Base-by-base conservation (phyloP, 768 basidiomycete species). In the Auricularia sp. region DNA sequence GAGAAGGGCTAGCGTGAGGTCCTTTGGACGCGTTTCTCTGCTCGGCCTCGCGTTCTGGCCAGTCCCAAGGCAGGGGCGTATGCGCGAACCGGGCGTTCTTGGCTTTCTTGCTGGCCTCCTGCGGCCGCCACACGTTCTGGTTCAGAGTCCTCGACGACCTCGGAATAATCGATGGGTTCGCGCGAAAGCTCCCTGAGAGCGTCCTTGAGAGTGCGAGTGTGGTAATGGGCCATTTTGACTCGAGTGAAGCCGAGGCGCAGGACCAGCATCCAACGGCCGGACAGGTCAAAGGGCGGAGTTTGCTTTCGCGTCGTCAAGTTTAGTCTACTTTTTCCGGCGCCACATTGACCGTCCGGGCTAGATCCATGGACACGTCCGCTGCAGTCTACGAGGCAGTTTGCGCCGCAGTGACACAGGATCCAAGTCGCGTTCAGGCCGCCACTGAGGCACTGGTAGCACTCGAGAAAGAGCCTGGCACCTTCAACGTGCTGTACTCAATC, bases 361-460 rank as follows among this genome's bases (percentile, higher is more conserved):
- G 11, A 34, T 14, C 56, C 34, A 59, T 59, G 56, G 56, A 59
- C 56, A 14, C 24, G 4, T 29, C 56, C 13, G 24, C 24, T 13
- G 56, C 21, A 59, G 29, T 94, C 21, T 85, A 84, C 71, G 77
- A 85, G 66, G 83, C 86, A 61, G 77, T 93, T 63, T 77, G 78
- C 35, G 83, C 80, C 47, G 88, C 90, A n/a, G 82, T 84, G 6
- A 90, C 90, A 3, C 89, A 92, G 76, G 81, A 88, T 71, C 83
- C 87, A 21, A 72, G 73, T 18, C 74, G 77, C 54, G 73, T 79
- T 70, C 78, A 71, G 75, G 75, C 72, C 36, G 89, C 74, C 71
- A 79, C 84, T 13, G 77, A 82, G 67, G 83, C 85, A 47, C 81
- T 94, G 66, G 89, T 89, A 69, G 74, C 81, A 67, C 79, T 91